Base-by-base conservation (phyloP, 768 basidiomycete genomes). In the Suillus brevipes region DNA sequence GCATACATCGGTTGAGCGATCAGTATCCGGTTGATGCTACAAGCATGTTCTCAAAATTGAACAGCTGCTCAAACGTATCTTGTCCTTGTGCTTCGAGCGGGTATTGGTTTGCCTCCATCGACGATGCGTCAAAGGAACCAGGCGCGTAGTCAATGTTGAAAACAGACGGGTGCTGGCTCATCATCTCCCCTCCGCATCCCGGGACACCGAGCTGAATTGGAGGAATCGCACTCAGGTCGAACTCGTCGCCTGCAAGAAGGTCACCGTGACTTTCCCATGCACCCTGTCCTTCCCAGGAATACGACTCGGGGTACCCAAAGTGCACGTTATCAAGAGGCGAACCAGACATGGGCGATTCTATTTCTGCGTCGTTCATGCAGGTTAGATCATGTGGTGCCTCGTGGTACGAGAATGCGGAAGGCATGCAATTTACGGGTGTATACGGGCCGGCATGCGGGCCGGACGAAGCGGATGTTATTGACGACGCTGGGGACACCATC, bases 201-300 rank as follows among this genome's bases (percentile, higher is more conserved):
- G 84, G 79, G 65, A 84, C 72, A 18, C 85, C 85, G 61, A 89
- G 78, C 66, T 89, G 83, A 73, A 89, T 82, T 0, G 88, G 84
- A 2, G 88, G 89, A 67, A 91, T 91, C 28, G 86, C 78, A 68
- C 71, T 77, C 67, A 91, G 74, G 71, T 90, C 89, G 72, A 90
- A 91, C 76, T 90, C 89, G 73, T 88, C 87, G 63, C 81, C 82
- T 45, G 78, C 78, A 53, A 90, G 76, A 63, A 79, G 68, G 58
- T 77, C 74, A 68, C 67, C 28, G 69, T 81, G 65, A 73, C 71
- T 71, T 8, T 72, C 74, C 80, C 80, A 81, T 61, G 76, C 64
- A 36, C 71, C 61, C 37, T 70, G 67, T 6, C 72, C 63, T 4
- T 73, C 74, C 77, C 78, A 81, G 58, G 75, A 68, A 65, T 74